Conservation (phyloP, 257 asterid species). For the Solanum rostratum region DNA sequence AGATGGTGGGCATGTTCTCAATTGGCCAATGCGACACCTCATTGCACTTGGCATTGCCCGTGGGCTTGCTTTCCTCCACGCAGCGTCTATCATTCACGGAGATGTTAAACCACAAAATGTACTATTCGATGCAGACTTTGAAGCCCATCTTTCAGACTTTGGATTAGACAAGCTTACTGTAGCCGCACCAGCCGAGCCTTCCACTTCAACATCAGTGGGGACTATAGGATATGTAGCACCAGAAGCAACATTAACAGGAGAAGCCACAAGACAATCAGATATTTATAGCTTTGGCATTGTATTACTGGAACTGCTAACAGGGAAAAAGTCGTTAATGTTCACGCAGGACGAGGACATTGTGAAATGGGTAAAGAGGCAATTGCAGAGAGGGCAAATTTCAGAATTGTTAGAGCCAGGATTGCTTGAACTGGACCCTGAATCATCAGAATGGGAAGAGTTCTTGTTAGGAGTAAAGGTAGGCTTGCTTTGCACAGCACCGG, state of each 20-base stretch:
- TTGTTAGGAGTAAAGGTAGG: constrained; percentile 71
- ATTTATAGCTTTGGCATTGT: constrained; percentile 68
- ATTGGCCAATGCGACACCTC: constrained; percentile 76
- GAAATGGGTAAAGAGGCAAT: constrained; percentile 63
- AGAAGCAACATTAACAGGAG: constrained; percentile 32
- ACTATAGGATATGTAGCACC: constrained; percentile 55
- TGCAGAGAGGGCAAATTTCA: constrained; percentile 65
- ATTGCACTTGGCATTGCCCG: constrained; percentile 64
- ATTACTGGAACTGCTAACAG: constrained; percentile 49
- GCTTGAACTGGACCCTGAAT: constrained; percentile 69
- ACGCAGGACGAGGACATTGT: constrained; percentile 55
- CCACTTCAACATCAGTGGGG: constrained; percentile 41
- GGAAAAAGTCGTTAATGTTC: constrained; percentile 63
- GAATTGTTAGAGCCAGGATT: constrained; percentile 64
- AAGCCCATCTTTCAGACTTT: constrained; percentile 61
- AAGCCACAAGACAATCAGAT: constrained; percentile 37
- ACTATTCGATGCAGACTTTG: constrained; percentile 66
- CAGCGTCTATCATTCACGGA: constrained; percentile 42
- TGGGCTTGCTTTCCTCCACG: constrained; percentile 51
- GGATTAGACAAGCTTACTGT: constrained; percentile 47
- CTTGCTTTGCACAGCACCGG: constrained; percentile 63
- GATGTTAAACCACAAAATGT: constrained; percentile 62
- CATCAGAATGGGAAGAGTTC: constrained; percentile 78
- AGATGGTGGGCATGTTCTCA: constrained; percentile 70
- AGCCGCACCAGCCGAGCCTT: constrained; percentile 26